A percentile compares a stretch with the other conserved stretches of the same genome.
phyloP scores from a whole-genome alignment of 805 yeast species.

The Candida maesae region DNA sequence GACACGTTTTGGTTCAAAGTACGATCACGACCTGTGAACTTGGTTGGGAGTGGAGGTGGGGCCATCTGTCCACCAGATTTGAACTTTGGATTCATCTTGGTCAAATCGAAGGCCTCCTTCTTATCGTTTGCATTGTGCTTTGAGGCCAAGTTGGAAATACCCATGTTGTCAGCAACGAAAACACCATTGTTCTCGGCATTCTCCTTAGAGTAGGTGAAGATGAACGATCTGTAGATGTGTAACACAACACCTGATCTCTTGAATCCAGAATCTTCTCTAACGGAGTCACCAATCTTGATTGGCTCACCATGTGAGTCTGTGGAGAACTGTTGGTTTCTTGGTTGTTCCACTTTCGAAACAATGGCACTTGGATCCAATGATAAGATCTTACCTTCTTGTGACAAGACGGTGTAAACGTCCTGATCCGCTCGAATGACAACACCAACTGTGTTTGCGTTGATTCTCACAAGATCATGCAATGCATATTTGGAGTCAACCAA shows the following conservation, averaged over 20 bases:
- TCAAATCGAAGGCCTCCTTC: slow-evolving; percentile 57
- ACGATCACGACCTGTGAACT: slow-evolving; percentile 73
- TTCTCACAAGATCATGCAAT: slow-evolving; percentile 83
- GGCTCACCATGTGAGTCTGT: slow-evolving; percentile 85
- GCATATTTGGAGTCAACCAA: slow-evolving; percentile 74
- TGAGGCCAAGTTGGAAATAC: slow-evolving; percentile 79
- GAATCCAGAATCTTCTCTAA: slow-evolving; percentile 80
- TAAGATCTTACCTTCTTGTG: slow-evolving; percentile 74
- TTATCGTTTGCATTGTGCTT: slow-evolving; percentile 57
- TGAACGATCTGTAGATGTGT: slow-evolving; percentile 75
- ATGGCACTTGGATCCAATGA: slow-evolving; percentile 79
- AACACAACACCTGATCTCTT: slow-evolving; percentile 84
- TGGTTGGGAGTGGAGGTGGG: slow-evolving; percentile 57
- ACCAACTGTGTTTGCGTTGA: slow-evolving; percentile 84
- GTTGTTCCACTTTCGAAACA: slow-evolving; percentile 64
- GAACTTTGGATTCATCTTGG: slow-evolving; percentile 81
- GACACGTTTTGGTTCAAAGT: slow-evolving; percentile 81
- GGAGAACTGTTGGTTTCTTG: slow-evolving; percentile 70
- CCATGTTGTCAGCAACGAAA: slow-evolving; percentile 71
- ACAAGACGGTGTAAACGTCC: slow-evolving; percentile 73
- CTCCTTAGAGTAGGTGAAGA: slow-evolving; percentile 79
- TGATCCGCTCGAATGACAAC: slow-evolving; percentile 88
- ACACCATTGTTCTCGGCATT: slow-evolving; percentile 86
- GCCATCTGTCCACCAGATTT: slow-evolving; percentile 43
- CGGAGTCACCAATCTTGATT: slow-evolving; percentile 86